Percentiles rank a stretch among this genome's conserved stretches.
Conservation (phyloP, 345 rosid genomes). For the Kernera saxatilis region DNA sequence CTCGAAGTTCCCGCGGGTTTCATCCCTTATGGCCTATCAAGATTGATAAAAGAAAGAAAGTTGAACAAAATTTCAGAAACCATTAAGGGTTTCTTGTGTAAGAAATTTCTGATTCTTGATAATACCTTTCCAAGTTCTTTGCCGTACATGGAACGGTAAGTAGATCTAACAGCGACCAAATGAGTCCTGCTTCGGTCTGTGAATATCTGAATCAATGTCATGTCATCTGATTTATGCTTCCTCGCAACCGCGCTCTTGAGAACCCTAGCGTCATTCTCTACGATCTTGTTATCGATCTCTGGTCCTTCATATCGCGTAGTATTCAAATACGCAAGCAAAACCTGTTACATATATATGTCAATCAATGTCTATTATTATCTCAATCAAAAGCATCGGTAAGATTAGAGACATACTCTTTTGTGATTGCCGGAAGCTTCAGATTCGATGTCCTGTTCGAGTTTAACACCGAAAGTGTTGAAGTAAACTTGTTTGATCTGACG, state of each 20-base stretch:
- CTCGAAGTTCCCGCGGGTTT: slow-evolving; percentile 44
- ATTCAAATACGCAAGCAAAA: slow-evolving; percentile 47
- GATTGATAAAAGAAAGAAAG: neutral
- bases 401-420: slow-evolving; percentile 34
- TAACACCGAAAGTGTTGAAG: slow-evolving; percentile 24
- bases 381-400: neutral
- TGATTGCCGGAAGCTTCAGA: slow-evolving; percentile 45
- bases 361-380: neutral
- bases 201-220: slow-evolving; percentile 42
- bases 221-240: slow-evolving; percentile 38
- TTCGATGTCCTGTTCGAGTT: slow-evolving; percentile 44
- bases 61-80: neutral
- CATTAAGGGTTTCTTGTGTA: neutral
- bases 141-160: slow-evolving; percentile 36
- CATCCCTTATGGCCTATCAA: slow-evolving; percentile 48
- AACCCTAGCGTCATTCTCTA: slow-evolving; percentile 50
- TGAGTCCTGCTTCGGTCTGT: slow-evolving; percentile 61
- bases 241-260: slow-evolving; percentile 37
- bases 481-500: slow-evolving; percentile 56
- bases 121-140: slow-evolving; percentile 46
- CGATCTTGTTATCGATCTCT: slow-evolving; percentile 38
- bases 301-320: slow-evolving; percentile 70
- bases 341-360: slow-evolving; percentile 7
- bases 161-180: slow-evolving; percentile 39
- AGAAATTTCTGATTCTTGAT: slow-evolving; percentile 11